Conservation (phyloP, 139 green algal species). For the Mesostigma viride region DNA sequence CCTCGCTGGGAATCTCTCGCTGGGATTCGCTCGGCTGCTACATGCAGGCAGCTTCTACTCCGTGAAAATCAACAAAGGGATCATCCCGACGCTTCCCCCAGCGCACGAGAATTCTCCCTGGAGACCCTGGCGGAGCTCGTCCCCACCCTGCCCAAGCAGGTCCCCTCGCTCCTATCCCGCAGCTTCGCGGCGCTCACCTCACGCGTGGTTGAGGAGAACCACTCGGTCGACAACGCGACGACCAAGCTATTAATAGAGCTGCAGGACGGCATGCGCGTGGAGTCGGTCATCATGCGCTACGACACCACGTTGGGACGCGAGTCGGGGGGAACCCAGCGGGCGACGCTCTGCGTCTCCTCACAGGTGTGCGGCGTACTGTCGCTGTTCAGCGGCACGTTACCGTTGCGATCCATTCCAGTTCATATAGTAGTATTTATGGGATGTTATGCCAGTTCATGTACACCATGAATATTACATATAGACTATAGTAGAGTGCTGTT, state of each 20-base stretch:
- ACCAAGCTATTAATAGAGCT: constrained; percentile 25
- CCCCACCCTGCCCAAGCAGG: constrained; percentile 7
- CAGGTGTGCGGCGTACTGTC: constrained; percentile 19
- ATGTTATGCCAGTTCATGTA: too few relatives aligned
- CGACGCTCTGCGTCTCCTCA: constrained; percentile 52
- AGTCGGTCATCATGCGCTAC: constrained; percentile 52
- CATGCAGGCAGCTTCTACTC: not conserved
- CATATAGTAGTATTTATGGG: not conserved
- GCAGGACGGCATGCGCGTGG: constrained; percentile 81
- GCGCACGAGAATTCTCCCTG: not conserved
- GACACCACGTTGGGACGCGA: constrained; percentile 25
- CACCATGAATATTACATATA: too few relatives aligned
- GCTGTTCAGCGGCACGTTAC: not conserved
- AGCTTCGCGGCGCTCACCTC: constrained; percentile 17
- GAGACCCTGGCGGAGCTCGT: not conserved
- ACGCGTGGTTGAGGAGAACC: not conserved
- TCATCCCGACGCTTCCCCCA: not conserved
- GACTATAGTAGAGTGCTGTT: too few relatives aligned
- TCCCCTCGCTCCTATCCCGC: not conserved
- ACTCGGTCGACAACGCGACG: constrained; percentile 14
- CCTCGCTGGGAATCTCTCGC: not conserved
- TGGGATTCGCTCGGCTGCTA: not conserved
- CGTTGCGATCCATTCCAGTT: not conserved
- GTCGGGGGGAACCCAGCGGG: constrained; percentile 23
- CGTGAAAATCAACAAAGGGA: not conserved